Evolutionary conservation across 2,329 filamentous ascomycete species (phyloP), one percentile per base, ranked within the genome.

Genomic region (Arachnopeziza araneosa): DNA sequence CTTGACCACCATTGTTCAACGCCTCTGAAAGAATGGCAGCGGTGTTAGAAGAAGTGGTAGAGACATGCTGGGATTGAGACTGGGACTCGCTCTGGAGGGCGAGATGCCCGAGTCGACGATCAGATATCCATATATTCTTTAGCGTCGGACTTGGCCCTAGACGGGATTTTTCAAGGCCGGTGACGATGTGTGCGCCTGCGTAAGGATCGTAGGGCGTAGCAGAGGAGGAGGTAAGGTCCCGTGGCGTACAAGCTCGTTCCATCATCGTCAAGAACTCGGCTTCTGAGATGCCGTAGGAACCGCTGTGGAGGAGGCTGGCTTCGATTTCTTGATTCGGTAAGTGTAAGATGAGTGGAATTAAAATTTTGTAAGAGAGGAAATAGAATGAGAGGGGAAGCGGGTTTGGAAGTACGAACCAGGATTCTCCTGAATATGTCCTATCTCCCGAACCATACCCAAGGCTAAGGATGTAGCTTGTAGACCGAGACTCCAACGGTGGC

Each of bases 401-500:
- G n/a, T n/a, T n/a, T n/a, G n/a, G 26, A 30, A 30, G 26, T 30
- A 30, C 26, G 9, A 30, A 44, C 36, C 36, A 7, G 36, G 36
- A 14, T 44, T 44, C 17, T 44, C 36, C 4, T 44, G 10, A 4
- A 44, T 12, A 44, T 44, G 36, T 14, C 36, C 36, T 5, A 44
- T 44, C 12, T 44, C 36, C 12, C 17, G 36, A 14, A 44, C 36
- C 36, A 44, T 44, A 1, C 70, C 69, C 0, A 74, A 52, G 1
- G 66, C 68, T 0, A 74, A n/a, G 0, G 71, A 70, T 0, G 63
- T 54, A 3, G 65, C 66, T 1, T 71, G 57, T 0, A 71, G 65
- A 1, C 71, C 72, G 1, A 67, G 65, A 6, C 51, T 44, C 1
- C 67, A 60, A 2, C 72, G 65, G 51, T 70, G 70, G 1, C 66